These are phyloP conservation scores for Plasmodium inui DNA, from an alignment of 169 alveolate genomes.

Conservation along the genomic window DNA sequence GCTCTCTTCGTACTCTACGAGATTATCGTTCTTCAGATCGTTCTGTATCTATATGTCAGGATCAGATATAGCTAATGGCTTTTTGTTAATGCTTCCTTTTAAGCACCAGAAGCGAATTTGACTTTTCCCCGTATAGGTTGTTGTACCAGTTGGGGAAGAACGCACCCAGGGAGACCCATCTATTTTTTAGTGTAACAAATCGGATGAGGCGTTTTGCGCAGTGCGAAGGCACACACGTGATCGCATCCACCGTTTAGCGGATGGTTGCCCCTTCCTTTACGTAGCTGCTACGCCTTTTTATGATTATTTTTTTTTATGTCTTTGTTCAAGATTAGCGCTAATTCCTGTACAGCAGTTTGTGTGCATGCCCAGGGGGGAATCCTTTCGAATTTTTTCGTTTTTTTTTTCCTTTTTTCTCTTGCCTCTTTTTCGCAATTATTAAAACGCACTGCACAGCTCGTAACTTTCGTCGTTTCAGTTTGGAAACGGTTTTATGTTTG, in stretches of 20 bases:
- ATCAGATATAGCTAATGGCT: slow-evolving; percentile 22
- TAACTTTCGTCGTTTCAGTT: neutral
- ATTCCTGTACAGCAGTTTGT: neutral
- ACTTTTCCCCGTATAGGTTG: neutral
- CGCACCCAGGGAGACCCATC: neutral
- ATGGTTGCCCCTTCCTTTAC: neutral
- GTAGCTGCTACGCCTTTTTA: neutral
- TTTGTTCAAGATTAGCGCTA: neutral
- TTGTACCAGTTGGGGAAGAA: neutral
- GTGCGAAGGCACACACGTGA: neutral
- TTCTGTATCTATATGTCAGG: slow-evolving; percentile 37
- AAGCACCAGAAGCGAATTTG: neutral
- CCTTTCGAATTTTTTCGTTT: neutral
- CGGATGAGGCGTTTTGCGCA: neutral
- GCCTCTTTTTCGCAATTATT: neutral
- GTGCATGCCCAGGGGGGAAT: neutral
- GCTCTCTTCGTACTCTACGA: slow-evolving; percentile 49
- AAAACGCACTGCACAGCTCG: neutral
- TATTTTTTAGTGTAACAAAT: neutral
- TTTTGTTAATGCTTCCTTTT: neutral
- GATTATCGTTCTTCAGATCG: slow-evolving; percentile 48
- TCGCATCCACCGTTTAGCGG: neutral
- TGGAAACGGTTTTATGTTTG: neutral
- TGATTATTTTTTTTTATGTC: neutral
- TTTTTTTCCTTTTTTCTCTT: no score